phyloP scores from a whole-genome alignment of 331 rosid genomes.

The Arachis monticola region DNA sequence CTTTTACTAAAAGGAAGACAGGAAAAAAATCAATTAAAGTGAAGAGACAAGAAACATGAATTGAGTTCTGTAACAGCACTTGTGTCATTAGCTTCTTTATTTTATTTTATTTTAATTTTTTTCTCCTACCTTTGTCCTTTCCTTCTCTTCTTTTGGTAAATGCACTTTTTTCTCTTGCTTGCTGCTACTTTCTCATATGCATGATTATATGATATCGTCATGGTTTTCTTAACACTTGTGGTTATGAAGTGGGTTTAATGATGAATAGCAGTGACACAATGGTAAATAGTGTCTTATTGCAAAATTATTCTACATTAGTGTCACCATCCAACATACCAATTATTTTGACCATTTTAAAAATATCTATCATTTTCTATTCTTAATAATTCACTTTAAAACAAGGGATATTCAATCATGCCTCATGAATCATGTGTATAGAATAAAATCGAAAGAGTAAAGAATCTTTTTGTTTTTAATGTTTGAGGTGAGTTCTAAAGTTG shows the following conservation, averaged over 20 bases:
- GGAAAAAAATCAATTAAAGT: conserved; percentile 1
- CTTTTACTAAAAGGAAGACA: not conserved
- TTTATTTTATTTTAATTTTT: too few species aligned
- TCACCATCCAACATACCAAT: conserved; percentile 47
- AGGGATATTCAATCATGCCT: too few species aligned
- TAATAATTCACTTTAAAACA: too few species aligned
- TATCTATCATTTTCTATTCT: too few species aligned
- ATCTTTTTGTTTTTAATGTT: too few species aligned
- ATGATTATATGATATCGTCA: conserved; percentile 22
- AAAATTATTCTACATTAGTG: conserved; percentile 16
- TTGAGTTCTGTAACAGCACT: not conserved
- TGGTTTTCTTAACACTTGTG: not conserved
- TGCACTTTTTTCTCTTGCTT: not conserved
- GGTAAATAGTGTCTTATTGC: conserved; percentile 38
- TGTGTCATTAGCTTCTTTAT: not conserved
- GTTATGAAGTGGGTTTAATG: conserved; percentile 17
- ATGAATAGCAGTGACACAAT: conserved; percentile 35
- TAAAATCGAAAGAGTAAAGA: too few species aligned
- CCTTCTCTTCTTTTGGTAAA: not conserved
- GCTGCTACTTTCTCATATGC: not conserved
- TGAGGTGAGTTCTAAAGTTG: too few species aligned
- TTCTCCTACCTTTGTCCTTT: not conserved
- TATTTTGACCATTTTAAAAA: too few species aligned
- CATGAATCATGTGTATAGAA: too few species aligned
- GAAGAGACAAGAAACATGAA: not conserved